Percentiles rank a stretch among this genome's conserved stretches.
Evolutionary conservation across 257 asterid species (phyloP).

Genomic region (Solanum ossicruentum): DNA sequence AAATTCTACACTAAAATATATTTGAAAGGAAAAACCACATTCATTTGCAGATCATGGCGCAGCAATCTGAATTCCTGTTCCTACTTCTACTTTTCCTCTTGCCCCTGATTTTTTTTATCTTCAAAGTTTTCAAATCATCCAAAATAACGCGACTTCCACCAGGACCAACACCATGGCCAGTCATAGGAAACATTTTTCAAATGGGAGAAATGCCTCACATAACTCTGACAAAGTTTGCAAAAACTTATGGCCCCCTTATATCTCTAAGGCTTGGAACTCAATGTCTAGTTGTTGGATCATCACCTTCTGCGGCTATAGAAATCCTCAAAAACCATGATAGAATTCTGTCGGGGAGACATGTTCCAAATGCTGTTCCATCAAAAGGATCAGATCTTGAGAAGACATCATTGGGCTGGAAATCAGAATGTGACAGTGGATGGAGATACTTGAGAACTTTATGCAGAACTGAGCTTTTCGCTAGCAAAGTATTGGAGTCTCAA

Average conservation of each 20-base stretch:
- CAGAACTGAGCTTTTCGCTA: not conserved
- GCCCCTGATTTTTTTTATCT: not conserved
- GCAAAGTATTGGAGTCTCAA: too few species aligned
- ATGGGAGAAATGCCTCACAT: slow-evolving; percentile 9
- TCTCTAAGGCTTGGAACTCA: too few species aligned
- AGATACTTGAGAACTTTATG: slow-evolving; percentile 13
- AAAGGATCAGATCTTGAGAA: too few species aligned
- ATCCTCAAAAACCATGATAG: too few species aligned
- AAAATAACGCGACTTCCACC: slow-evolving; percentile 26
- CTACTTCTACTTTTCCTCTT: not conserved
- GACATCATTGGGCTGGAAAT: slow-evolving; percentile 21
- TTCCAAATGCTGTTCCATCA: too few species aligned
- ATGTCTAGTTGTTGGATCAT: too few species aligned
- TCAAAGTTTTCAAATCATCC: slow-evolving; percentile 3
- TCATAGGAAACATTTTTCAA: slow-evolving; percentile 21
- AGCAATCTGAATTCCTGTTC: not conserved
- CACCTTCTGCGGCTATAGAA: too few species aligned
- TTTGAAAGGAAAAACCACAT: not conserved
- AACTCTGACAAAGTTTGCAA: too few species aligned
- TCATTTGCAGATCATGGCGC: slow-evolving; percentile 1
- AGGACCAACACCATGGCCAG: slow-evolving; percentile 47
- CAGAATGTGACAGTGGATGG: slow-evolving; percentile 8
- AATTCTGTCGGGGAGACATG: too few species aligned
- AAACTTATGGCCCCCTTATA: too few species aligned
- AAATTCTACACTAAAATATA: not conserved